A percentile compares a stretch with the other conserved stretches of the same genome.
phyloP scores from a whole-genome alignment of 2,329 filamentous ascomycete genomes.

The Aspergillus proliferans region DNA sequence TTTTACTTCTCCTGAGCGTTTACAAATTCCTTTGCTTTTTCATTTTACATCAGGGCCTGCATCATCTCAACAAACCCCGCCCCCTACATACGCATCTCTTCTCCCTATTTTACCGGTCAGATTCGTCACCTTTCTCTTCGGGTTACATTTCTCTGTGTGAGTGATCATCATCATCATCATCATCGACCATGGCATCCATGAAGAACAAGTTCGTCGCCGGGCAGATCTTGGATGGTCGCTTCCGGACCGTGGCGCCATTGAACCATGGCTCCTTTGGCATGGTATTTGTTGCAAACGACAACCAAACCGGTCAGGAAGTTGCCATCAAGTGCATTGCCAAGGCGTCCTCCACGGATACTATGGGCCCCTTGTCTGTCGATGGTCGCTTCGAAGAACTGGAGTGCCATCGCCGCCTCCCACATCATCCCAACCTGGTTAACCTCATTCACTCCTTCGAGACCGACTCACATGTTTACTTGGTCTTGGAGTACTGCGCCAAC shows the following conservation, averaged over 20 bases:
- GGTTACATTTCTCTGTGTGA: constrained; percentile 12
- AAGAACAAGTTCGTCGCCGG: constrained; percentile 31
- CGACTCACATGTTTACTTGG: constrained; percentile 79
- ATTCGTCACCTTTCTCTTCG: not conserved
- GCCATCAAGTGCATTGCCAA: constrained; percentile 97
- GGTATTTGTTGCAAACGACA: constrained; percentile 89
- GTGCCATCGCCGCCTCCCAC: constrained; percentile 71
- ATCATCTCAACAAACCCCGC: constrained; percentile 5
- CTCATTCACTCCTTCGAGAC: constrained; percentile 88
- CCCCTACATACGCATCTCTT: constrained; percentile 2
- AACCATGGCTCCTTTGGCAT: constrained; percentile 99
- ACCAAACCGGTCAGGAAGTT: constrained; percentile 68
- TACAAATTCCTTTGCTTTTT: constrained; percentile 16
- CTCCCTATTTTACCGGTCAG: constrained; percentile 1
- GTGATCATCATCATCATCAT: constrained; percentile 8
- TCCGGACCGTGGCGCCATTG: constrained; percentile 83
- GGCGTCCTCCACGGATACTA: constrained; percentile 56
- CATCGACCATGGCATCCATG: constrained; percentile 27
- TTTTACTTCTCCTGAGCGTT: constrained; percentile 8
- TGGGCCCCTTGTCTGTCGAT: constrained; percentile 63
- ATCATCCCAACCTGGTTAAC: constrained; percentile 90
- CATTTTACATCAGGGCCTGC: not conserved
- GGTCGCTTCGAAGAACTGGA: constrained; percentile 59
- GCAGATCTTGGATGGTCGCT: constrained; percentile 58
- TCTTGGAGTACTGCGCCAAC: constrained; percentile 90